Evolutionary conservation across 768 basidiomycete genomes (phyloP).

Genomic region (Solioccasus polychromus): DNA sequence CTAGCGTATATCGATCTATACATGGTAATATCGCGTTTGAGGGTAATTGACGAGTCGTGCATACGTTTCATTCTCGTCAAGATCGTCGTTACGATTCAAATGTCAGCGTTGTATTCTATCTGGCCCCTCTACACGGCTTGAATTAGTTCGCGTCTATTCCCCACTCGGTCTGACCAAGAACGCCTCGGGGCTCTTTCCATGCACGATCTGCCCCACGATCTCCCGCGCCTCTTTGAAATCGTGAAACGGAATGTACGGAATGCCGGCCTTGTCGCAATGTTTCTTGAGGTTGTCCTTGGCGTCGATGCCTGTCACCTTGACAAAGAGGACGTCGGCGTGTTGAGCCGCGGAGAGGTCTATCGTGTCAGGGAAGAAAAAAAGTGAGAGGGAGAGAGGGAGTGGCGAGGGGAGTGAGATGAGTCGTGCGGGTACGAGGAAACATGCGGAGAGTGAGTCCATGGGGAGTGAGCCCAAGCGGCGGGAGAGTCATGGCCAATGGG

Average conservation of each 20-base stretch:
- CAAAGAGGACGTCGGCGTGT: conserved; percentile 93
- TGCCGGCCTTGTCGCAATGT: conserved; percentile 77
- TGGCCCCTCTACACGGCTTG: too few species aligned
- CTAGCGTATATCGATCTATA: conserved; percentile 6
- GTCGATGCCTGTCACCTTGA: conserved; percentile 73
- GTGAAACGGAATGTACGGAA: conserved; percentile 75
- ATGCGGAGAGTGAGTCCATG: too few species aligned
- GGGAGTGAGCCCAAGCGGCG: too few species aligned
- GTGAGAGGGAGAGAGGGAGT: neutral
- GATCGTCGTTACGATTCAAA: too few species aligned
- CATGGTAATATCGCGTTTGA: too few species aligned
- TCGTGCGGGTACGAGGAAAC: too few species aligned
- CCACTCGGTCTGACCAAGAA: conserved; percentile 15
- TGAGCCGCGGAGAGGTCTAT: conserved; percentile 88
- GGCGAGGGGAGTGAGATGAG: neutral
- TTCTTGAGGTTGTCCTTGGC: conserved; percentile 79
- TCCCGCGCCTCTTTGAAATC: conserved; percentile 64
- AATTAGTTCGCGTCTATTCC: neutral
- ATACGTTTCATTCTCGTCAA: too few species aligned
- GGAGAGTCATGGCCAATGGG: too few species aligned
- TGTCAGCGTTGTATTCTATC: too few species aligned
- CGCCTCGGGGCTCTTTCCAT: conserved; percentile 45
- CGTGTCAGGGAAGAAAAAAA: neutral
- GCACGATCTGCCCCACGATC: conserved; percentile 66
- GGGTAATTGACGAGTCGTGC: too few species aligned